These are phyloP conservation scores for Sporobolomyces pararoseus DNA, from an alignment of 768 basidiomycete species.

Conservation along the genomic window DNA sequence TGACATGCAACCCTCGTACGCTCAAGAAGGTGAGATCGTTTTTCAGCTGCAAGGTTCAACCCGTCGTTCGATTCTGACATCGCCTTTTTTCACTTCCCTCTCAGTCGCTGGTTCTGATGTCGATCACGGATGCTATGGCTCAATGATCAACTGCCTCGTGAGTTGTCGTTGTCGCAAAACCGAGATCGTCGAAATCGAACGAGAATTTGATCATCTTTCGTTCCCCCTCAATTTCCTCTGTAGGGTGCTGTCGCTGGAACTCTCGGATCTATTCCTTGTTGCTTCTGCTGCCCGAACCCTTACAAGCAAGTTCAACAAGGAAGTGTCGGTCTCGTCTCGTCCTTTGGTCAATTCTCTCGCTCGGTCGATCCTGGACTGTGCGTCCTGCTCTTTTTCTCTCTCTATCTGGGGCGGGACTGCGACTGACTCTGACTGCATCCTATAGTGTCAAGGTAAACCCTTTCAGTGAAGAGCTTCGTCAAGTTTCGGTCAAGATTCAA, in stretches of 20 bases:
- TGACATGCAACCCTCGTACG: conserved; percentile 71
- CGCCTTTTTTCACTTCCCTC: conserved; percentile 67
- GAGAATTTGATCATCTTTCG: background rate
- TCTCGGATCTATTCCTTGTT: conserved; percentile 30
- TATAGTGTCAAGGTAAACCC: conserved; percentile 73
- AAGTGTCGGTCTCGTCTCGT: conserved; percentile 81
- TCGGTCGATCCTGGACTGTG: conserved; percentile 16
- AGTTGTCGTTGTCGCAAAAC: background rate
- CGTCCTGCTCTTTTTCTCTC: background rate
- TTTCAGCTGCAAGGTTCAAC: conserved; percentile 52
- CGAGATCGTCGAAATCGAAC: background rate
- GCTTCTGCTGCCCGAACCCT: conserved; percentile 61
- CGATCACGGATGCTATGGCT: conserved; percentile 51
- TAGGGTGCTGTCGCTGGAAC: conserved; percentile 29
- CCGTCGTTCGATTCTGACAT: conserved; percentile 40
- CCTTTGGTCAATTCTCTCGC: conserved; percentile 95
- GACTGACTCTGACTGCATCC: too few relatives aligned
- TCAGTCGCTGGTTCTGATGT: conserved; percentile 72
- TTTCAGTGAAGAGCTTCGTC: conserved; percentile 85
- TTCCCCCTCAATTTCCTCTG: background rate
- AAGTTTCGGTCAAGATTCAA: conserved; percentile 66
- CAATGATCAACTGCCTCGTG: conserved; percentile 38
- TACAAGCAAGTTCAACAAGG: conserved; percentile 72
- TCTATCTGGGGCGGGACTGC: too few relatives aligned
- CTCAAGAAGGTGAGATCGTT: conserved; percentile 57